phyloP scores from a whole-genome alignment of 371 early-diverging fungal genomes.

The Haplosporangium sp. region DNA sequence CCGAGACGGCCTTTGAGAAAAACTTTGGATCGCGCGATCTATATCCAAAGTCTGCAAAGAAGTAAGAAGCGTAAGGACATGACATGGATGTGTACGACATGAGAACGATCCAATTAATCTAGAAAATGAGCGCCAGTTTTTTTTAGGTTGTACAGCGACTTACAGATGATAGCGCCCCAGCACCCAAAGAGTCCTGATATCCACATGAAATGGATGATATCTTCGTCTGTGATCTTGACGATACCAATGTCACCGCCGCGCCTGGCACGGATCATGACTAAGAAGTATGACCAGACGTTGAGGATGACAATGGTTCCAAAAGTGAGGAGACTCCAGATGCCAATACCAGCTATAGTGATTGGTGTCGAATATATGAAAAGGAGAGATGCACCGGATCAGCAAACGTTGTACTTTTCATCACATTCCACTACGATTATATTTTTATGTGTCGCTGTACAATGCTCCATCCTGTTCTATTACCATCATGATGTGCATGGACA shows the following conservation, averaged over 20 bases:
- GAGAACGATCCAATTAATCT: neutral
- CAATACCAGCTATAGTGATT: constrained; percentile 12
- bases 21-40: constrained; percentile 28
- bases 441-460: too few species aligned
- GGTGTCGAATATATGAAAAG: neutral
- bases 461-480: too few species aligned
- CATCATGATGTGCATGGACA: constrained; percentile 4
- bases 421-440: neutral
- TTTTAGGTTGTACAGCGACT: neutral
- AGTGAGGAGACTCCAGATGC: constrained; percentile 33
- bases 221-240: constrained; percentile 38
- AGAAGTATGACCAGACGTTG: constrained; percentile 45
- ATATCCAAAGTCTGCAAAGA: constrained; percentile 26
- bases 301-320: constrained; percentile 19
- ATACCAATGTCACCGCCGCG: constrained; percentile 51
- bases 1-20: constrained; percentile 17
- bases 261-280: constrained; percentile 31
- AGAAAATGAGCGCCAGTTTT: neutral
- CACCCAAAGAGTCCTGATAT: constrained; percentile 46
- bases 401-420: neutral
- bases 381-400: neutral
- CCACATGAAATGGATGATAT: constrained; percentile 32
- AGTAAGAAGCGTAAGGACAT: too few species aligned
- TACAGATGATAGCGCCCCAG: constrained; percentile 43
- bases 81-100: too few species aligned